Evolutionary conservation across 495 filamentous ascomycete species (phyloP).

Genomic region (Neurospora cerealis): DNA sequence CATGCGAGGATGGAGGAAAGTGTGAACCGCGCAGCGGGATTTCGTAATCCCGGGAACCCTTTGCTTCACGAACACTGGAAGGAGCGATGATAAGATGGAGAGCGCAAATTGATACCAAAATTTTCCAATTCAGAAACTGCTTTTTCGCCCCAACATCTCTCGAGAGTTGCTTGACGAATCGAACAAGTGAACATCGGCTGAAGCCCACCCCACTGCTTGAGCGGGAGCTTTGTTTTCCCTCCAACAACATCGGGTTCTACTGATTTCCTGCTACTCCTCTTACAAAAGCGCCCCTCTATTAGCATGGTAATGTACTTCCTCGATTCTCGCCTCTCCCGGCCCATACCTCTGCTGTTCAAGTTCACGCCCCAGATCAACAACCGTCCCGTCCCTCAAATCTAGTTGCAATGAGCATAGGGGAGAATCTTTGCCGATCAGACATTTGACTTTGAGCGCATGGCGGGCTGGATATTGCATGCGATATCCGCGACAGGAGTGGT

Average conservation of each 20-base stretch:
- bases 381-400: neutral
- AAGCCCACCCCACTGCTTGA: no score
- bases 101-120: neutral
- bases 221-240: neutral
- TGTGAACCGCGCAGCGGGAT: neutral
- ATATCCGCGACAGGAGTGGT: neutral
- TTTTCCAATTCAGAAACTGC: neutral
- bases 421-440: neutral
- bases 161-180: neutral
- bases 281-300: neutral
- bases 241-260: no score
- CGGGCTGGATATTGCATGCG: neutral
- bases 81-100: neutral
- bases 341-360: neutral
- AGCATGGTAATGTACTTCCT: neutral
- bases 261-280: neutral
- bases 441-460: neutral
- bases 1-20: neutral
- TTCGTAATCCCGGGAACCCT: neutral
- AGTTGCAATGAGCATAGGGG: neutral
- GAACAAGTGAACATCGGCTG: neutral
- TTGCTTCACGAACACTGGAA: neutral
- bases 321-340: neutral
- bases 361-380: neutral
- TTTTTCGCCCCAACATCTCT: neutral